Evolutionary conservation across 139 green algal genomes (phyloP), one percentile per base, ranked within the genome.

Genomic region (Spirogloea muscicola): DNA sequence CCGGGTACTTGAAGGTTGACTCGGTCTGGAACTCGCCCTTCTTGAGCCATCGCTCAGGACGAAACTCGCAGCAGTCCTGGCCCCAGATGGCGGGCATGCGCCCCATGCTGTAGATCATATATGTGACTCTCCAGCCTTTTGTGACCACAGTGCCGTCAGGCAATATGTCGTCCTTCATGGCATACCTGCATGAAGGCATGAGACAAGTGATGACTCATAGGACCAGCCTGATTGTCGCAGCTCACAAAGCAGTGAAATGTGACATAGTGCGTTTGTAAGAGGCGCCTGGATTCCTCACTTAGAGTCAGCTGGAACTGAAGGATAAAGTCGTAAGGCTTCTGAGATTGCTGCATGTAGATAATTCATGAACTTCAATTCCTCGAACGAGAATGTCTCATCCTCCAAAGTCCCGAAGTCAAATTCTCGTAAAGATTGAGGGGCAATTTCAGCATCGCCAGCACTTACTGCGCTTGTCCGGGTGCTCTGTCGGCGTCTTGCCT

Each of bases 1-100:
- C 42, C 9, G 41, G 21, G 64, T 51, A 73, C 44, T 59, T 73
- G 64, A 46, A 73, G 43, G 64, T 43, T 25, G 64, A 73, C 10
- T 38, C n/a, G 5, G 7, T 3, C 64, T 34, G 10, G 43, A 73
- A 60, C 43, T 69, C 27, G 36, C 60, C 60, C 21, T 41, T 34
- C 25, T 66, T 21, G 9, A 75, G 48, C 29, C 29, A 75, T 9
- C 66, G 27, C 48, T 75, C 66, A 9, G 66, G 66, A 36, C 40
- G 48, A 49, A 75, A 75, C 29, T 75, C 48, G 18, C 51, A 38
- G 3, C 33, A 4, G 37, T 75, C 66, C 5, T 18, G 25, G 4
- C 64, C 66, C 66, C 66, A 75, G 9, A 75, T 3, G 18, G 2
- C 3, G 9, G 16, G 2, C 29, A 37, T 6, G 33, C 66, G 66